Percentiles rank a stretch among this genome's conserved stretches.
Conservation (phyloP, 345 rosid species). For the Eutrema japonicum region DNA sequence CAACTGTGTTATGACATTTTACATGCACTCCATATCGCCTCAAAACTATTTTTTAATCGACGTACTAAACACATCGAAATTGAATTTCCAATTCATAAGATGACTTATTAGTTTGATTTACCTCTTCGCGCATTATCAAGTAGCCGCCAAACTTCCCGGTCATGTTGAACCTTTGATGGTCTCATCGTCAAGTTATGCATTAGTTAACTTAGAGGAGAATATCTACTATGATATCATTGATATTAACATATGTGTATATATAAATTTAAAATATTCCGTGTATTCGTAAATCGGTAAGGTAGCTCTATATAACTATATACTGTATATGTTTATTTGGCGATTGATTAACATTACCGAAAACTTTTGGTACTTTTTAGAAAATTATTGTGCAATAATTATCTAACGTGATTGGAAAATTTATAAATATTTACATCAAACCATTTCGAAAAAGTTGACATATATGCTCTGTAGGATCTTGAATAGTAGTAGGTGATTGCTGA, state of each 20-base stretch:
- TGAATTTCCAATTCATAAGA: not conserved
- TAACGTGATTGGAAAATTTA: slow-evolving; percentile 14
- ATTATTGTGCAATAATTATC: slow-evolving; percentile 23
- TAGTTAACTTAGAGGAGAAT: not conserved
- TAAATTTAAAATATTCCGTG: too few relatives aligned
- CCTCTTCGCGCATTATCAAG: not conserved
- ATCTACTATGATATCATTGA: too few relatives aligned
- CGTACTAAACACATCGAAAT: not conserved
- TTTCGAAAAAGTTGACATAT: not conserved
- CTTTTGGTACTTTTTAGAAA: not conserved
- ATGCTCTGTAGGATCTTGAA: slow-evolving; percentile 10
- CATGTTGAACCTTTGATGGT: not conserved
- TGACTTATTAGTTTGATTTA: not conserved
- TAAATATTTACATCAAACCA: slow-evolving; percentile 9
- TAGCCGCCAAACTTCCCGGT: not conserved
- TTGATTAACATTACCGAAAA: not conserved
- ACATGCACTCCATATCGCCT: not conserved
- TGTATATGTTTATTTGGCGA: too few relatives aligned
- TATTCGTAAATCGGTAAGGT: too few relatives aligned
- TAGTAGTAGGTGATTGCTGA: slow-evolving; percentile 37
- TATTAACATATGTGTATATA: too few relatives aligned
- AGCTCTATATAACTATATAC: too few relatives aligned
- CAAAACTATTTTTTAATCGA: not conserved
- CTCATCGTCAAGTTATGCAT: not conserved
- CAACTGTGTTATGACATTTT: not conserved